A percentile compares a stretch with the other conserved stretches of the same genome.
phyloP scores from a whole-genome alignment of 768 basidiomycete genomes.

The Cystofilobasidium ferigula region DNA sequence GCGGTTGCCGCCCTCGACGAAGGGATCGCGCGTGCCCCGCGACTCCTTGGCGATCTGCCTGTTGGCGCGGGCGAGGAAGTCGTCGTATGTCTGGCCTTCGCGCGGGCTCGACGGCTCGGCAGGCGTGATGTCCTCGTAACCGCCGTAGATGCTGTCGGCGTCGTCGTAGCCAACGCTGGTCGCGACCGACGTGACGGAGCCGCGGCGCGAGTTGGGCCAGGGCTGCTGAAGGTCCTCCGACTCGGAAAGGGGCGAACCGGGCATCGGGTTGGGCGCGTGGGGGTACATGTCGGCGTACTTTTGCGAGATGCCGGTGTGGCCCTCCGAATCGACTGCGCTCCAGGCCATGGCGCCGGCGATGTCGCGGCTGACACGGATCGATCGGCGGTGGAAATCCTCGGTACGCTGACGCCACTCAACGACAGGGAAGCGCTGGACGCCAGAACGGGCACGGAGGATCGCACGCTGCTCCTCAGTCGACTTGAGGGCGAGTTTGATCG shows the following conservation, averaged over 20 bases:
- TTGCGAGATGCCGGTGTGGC: slow-evolving; percentile 11
- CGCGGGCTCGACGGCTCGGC: slow-evolving; percentile 19
- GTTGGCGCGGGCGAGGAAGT: slow-evolving; percentile 80
- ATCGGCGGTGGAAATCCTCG: slow-evolving; percentile 87
- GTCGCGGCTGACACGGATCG: slow-evolving; percentile 59
- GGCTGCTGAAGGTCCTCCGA: background rate
- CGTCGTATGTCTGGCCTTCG: slow-evolving; percentile 48
- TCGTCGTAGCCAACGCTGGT: slow-evolving; percentile 47
- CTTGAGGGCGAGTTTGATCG: slow-evolving; percentile 85
- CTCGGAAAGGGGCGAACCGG: slow-evolving; percentile 17
- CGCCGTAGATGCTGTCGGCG: slow-evolving; percentile 41
- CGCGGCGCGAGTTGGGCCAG: slow-evolving; percentile 13
- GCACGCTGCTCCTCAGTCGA: slow-evolving; percentile 84
- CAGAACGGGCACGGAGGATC: slow-evolving; percentile 82
- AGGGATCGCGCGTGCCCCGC: slow-evolving; percentile 60
- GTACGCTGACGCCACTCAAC: slow-evolving; percentile 93
- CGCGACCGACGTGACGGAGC: slow-evolving; percentile 25
- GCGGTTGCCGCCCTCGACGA: slow-evolving; percentile 50
- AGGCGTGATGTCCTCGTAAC: slow-evolving; percentile 26
- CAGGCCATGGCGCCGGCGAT: slow-evolving; percentile 45
- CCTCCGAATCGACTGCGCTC: slow-evolving; percentile 24
- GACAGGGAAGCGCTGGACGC: slow-evolving; percentile 91
- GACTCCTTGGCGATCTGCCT: slow-evolving; percentile 69
- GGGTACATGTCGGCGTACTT: slow-evolving; percentile 27
- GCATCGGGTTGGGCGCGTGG: slow-evolving; percentile 21